These are phyloP conservation scores for Ceratocystis variospora DNA, from an alignment of 2,329 filamentous ascomycete species.

Conservation along the genomic window DNA sequence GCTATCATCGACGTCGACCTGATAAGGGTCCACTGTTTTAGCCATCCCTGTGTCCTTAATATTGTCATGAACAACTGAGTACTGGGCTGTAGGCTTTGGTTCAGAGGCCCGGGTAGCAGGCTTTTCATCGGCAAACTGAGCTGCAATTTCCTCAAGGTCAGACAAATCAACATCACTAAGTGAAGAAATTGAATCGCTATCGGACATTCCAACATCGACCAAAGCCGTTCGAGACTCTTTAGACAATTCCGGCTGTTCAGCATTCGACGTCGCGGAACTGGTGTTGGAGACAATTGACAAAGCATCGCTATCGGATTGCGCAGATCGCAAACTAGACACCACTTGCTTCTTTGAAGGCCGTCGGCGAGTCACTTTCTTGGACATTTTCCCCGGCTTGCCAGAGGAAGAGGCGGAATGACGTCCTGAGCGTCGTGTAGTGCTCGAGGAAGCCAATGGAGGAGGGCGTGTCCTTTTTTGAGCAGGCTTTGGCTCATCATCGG, in stretches of 20 bases:
- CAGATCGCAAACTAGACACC: not conserved
- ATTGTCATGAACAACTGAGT: not conserved
- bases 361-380: not conserved
- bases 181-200: constrained; percentile 15
- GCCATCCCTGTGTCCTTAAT: not conserved
- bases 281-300: not conserved
- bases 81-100: not conserved
- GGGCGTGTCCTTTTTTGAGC: constrained; percentile 6
- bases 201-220: constrained; percentile 1
- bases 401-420: not conserved
- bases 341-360: not conserved
- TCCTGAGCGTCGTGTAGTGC: not conserved
- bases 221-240: no score
- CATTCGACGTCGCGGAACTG: not conserved
- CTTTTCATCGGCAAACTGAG: constrained; percentile 1
- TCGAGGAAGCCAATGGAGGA: not conserved
- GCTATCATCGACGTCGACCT: constrained; percentile 6
- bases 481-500: constrained; percentile 5
- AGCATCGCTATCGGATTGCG: not conserved
- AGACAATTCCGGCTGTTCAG: no score
- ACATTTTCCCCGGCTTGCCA: no score
- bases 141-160: constrained; percentile 15
- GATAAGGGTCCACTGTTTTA: not conserved
- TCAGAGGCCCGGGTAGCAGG: constrained; percentile 5
- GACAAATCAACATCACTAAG: constrained; percentile 18